Conservation (phyloP, 2,329 filamentous ascomycete genomes). For the Ilyonectria mors-panacis region DNA sequence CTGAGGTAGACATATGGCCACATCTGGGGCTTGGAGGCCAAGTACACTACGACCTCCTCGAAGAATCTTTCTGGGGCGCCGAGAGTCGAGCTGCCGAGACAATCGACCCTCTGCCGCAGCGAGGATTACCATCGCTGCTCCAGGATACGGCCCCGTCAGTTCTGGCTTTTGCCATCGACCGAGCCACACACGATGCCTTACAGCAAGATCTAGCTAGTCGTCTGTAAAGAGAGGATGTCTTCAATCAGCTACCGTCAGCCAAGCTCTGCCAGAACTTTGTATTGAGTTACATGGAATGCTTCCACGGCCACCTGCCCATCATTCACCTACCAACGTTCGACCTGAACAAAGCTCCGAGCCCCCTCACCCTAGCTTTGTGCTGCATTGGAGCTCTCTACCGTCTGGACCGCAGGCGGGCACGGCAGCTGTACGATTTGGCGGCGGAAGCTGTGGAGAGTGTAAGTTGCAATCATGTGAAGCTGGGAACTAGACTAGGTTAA, state of each 20-base stretch:
- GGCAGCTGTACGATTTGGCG: conserved; percentile 15
- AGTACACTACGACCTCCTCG: no score
- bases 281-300: conserved; percentile 23
- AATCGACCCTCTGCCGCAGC: no score
- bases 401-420: conserved; percentile 24
- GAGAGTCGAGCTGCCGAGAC: no score
- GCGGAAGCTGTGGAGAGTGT: not conserved
- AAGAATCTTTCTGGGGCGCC: no score
- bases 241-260: conserved; percentile 6
- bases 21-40: no score
- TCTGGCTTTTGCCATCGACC: no score
- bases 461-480: not conserved
- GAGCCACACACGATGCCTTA: no score
- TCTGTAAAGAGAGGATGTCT: no score
- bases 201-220: no score
- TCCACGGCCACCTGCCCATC: conserved; percentile 30
- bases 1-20: no score
- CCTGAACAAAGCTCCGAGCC: conserved; percentile 14
- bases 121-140: no score
- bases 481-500: not conserved
- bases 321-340: conserved; percentile 28
- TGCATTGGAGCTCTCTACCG: conserved; percentile 34
- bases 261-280: conserved; percentile 29
- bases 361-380: conserved; percentile 29
- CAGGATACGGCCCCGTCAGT: no score